Percentiles rank a stretch among this genome's conserved stretches.
Evolutionary conservation across 306 rosid species (phyloP).

Genomic region (Prunus kanzakura): DNA sequence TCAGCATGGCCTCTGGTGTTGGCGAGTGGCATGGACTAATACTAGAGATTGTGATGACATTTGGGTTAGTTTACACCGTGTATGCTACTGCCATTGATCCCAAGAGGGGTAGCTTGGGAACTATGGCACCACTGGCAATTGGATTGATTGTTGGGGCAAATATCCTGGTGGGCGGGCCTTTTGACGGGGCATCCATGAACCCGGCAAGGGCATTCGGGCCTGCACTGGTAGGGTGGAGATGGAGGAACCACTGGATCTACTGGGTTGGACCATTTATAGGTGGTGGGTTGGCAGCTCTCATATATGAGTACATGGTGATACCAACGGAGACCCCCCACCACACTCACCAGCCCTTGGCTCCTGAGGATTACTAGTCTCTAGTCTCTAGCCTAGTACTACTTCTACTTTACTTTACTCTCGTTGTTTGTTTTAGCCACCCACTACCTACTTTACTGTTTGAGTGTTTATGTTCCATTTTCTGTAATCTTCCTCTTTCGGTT

Average conservation of each 20-base stretch:
- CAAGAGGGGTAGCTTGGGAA: constrained; percentile 65
- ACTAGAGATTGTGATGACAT: constrained; percentile 74
- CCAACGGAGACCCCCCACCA: constrained; percentile 68
- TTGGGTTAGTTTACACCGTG: constrained; percentile 69
- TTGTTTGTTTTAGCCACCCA: neutral
- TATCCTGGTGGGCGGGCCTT: constrained; percentile 82
- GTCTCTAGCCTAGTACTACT: neutral
- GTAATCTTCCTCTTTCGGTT: neutral
- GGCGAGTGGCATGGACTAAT: constrained; percentile 56
- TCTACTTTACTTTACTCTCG: too few relatives aligned
- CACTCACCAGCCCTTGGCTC: constrained; percentile 85
- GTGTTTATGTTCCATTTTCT: constrained; percentile 14
- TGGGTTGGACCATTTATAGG: constrained; percentile 94
- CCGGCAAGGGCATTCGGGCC: constrained; percentile 97
- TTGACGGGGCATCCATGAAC: constrained; percentile 94
- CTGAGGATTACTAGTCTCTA: constrained; percentile 70
- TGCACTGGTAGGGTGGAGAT: constrained; percentile 85
- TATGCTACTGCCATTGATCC: constrained; percentile 93
- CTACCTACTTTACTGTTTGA: neutral
- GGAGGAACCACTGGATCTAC: constrained; percentile 87
- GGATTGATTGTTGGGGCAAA: constrained; percentile 84
- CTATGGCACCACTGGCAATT: constrained; percentile 74
- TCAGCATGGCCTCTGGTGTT: constrained; percentile 47
- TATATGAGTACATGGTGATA: constrained; percentile 72
- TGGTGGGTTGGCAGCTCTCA: constrained; percentile 72